Conservation (phyloP, 108 stramenopile species). For the Chaetoceros tenuissimus region DNA sequence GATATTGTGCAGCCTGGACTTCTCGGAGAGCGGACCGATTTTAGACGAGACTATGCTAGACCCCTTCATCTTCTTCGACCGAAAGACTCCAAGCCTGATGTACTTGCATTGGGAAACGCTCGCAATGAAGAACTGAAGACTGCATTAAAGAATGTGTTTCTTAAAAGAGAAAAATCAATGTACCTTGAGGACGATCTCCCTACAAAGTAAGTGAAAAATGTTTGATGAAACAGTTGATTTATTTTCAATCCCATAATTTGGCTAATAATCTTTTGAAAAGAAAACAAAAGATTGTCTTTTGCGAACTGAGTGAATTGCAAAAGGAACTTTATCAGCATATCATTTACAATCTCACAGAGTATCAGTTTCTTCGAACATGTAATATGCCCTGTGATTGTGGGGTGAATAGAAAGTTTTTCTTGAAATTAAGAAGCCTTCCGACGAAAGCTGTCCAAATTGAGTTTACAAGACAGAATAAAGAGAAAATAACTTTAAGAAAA, state of each 20-base stretch:
- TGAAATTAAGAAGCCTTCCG: conserved; percentile 32
- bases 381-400: conserved; percentile 80
- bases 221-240: not conserved
- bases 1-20: conserved; percentile 60
- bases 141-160: conserved; percentile 33
- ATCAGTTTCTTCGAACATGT: conserved; percentile 39
- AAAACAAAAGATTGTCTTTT: conserved; percentile 68
- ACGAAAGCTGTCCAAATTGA: conserved; percentile 51
- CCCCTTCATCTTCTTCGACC: conserved; percentile 58
- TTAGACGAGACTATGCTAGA: conserved; percentile 31
- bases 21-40: conserved; percentile 53
- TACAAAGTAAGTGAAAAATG: conserved; percentile 20
- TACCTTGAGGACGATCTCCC: conserved; percentile 52
- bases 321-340: conserved; percentile 66
- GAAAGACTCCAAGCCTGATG: conserved; percentile 32
- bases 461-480: conserved; percentile 51
- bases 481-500: conserved; percentile 30
- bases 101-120: conserved; percentile 20
- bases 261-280: not conserved
- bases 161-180: conserved; percentile 54
- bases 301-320: conserved; percentile 64
- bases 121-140: conserved; percentile 29
- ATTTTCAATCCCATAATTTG: not conserved
- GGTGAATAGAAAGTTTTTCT: conserved; percentile 58
- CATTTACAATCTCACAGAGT: conserved; percentile 64